Conservation (phyloP, 2,329 filamentous ascomycete species). For the Clarireedia monteithiana region DNA sequence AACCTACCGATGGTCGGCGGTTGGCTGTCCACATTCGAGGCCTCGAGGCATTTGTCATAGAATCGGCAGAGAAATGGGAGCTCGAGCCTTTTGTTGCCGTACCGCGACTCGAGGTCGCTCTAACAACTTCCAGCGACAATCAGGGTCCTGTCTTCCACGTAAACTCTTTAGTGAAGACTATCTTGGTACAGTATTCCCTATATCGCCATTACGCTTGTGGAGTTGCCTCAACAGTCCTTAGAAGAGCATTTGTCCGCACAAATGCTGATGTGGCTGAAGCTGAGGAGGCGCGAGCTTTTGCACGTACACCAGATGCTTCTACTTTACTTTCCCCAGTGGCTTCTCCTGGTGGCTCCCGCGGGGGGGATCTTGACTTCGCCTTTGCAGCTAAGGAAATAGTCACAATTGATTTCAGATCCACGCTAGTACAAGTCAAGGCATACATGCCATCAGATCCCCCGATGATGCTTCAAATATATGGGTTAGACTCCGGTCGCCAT, state of each 20-base stretch:
- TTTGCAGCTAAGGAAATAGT: conserved; percentile 52
- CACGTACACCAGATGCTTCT: conserved; percentile 9
- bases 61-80: conserved; percentile 77
- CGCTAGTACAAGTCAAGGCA: conserved; percentile 80
- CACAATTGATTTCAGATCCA: conserved; percentile 73
- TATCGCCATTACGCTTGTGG: conserved; percentile 88
- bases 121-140: conserved; percentile 77
- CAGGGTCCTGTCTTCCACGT: conserved; percentile 85
- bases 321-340: conserved; percentile 24
- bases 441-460: conserved; percentile 84
- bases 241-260: conserved; percentile 57
- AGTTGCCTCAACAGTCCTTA: conserved; percentile 69
- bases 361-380: conserved; percentile 13
- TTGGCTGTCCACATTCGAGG: conserved; percentile 74
- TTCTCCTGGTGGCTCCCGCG: conserved; percentile 19
- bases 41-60: conserved; percentile 84
- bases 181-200: conserved; percentile 83
- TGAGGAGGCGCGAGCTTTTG: conserved; percentile 27
- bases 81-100: conserved; percentile 78
- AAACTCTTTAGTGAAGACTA: conserved; percentile 69
- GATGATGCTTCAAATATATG: conserved; percentile 83
- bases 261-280: conserved; percentile 38
- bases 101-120: conserved; percentile 77
- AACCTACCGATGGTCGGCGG: conserved; percentile 67
- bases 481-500: conserved; percentile 74